Conservation (phyloP, 2,329 filamentous ascomycete species). For the Ilyonectria robusta region DNA sequence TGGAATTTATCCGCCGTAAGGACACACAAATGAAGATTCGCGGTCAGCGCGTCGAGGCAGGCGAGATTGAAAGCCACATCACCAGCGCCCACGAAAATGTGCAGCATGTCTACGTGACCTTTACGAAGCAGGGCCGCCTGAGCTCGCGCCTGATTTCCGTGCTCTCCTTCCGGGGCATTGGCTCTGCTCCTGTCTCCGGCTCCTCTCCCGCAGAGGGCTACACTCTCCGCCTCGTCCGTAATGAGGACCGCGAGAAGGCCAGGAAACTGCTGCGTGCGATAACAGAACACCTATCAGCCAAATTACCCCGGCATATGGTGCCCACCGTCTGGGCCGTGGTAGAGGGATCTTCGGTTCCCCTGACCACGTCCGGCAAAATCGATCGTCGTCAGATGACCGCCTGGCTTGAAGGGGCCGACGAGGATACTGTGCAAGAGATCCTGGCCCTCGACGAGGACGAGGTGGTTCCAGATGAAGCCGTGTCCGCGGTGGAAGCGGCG, state of each 20-base stretch:
- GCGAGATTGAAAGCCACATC: conserved; percentile 36
- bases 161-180: background rate
- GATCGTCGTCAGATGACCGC: background rate
- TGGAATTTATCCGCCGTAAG: conserved; percentile 45
- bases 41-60: conserved; percentile 67
- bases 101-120: conserved; percentile 29
- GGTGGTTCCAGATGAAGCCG: background rate
- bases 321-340: conserved; percentile 3
- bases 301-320: conserved; percentile 2
- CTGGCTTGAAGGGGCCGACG: background rate
- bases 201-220: background rate
- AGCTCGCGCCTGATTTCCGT: background rate
- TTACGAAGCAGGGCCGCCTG: background rate
- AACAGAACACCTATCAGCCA: background rate
- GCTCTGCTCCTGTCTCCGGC: background rate
- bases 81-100: conserved; percentile 9
- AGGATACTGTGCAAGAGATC: background rate
- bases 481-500: conserved; percentile 24
- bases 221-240: background rate
- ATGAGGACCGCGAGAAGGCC: background rate
- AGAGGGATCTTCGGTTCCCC: conserved; percentile 1
- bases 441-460: background rate
- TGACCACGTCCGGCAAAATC: conserved; percentile 4
- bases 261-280: background rate
- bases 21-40: conserved; percentile 52